Conservation (phyloP, 768 basidiomycete genomes). For the Boletus coccyginus region DNA sequence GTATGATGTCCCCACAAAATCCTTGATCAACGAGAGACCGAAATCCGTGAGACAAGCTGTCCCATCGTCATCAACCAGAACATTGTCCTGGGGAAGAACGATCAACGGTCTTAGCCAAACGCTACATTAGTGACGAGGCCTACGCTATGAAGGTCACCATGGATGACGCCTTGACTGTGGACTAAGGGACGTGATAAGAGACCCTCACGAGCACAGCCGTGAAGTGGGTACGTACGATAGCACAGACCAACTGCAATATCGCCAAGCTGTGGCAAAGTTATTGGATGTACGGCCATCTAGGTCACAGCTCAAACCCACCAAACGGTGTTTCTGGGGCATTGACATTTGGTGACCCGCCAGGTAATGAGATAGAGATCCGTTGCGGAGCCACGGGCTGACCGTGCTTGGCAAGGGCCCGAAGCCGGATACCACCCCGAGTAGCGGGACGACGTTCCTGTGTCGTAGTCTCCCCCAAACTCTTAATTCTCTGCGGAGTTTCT, state of each 20-base stretch:
- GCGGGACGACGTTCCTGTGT: constrained; percentile 29
- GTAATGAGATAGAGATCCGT: constrained; percentile 27
- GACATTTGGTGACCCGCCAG: not conserved
- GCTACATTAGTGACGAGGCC: not conserved
- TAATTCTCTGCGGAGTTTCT: constrained; percentile 31
- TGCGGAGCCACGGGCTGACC: constrained; percentile 33
- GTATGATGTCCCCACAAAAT: constrained; percentile 28
- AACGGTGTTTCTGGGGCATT: not conserved
- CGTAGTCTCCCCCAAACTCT: constrained; percentile 14
- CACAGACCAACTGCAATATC: constrained; percentile 22
- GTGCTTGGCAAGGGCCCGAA: constrained; percentile 32
- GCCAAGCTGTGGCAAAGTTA: constrained; percentile 9
- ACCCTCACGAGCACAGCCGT: not conserved
- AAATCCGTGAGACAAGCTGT: constrained; percentile 49
- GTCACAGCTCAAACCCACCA: constrained; percentile 9
- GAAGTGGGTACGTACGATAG: constrained; percentile 17
- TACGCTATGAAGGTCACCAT: constrained; percentile 39
- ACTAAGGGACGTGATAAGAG: constrained; percentile 11
- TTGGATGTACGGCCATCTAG: not conserved
- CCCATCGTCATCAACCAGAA: constrained; percentile 39
- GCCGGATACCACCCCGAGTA: constrained; percentile 27
- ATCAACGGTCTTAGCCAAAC: not conserved
- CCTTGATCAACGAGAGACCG: constrained; percentile 34
- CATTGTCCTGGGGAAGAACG: constrained; percentile 31
- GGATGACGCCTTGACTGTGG: constrained; percentile 24